These are phyloP conservation scores for Penicillium sp. DNA, from an alignment of 2,329 filamentous ascomycete genomes.

Conservation along the genomic window DNA sequence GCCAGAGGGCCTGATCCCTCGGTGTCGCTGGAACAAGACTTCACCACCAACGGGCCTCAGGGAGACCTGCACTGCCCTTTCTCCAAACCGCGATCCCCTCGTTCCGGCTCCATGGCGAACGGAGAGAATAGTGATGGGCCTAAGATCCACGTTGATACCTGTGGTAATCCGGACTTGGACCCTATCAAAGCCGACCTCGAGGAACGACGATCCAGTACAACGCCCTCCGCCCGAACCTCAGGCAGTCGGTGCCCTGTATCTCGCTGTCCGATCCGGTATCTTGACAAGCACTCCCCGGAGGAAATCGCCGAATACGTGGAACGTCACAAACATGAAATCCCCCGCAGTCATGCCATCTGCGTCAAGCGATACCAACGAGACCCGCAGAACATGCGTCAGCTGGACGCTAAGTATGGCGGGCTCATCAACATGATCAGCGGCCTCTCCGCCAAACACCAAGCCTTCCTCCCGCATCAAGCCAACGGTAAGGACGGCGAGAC, in stretches of 20 bases:
- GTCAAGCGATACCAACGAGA: conserved; percentile 87
- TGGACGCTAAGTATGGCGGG: conserved; percentile 93
- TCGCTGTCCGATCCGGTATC: conserved; percentile 89
- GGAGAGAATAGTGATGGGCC: conserved; percentile 46
- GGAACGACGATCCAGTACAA: conserved; percentile 50
- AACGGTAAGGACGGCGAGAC: conserved; percentile 34
- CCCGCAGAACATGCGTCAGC: conserved; percentile 79
- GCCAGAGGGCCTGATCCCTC: conserved; percentile 61
- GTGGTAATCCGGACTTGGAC: conserved; percentile 63
- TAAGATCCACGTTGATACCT: conserved; percentile 47
- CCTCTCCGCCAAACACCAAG: conserved; percentile 82
- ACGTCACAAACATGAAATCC: conserved; percentile 92
- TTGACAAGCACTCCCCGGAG: conserved; percentile 90
- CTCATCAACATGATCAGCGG: conserved; percentile 94
- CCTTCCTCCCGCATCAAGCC: conserved; percentile 68
- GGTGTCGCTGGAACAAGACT: conserved; percentile 80
- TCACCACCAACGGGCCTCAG: conserved; percentile 82
- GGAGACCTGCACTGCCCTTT: conserved; percentile 84
- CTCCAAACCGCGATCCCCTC: conserved; percentile 55
- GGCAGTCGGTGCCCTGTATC: conserved; percentile 67
- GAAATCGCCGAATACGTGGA: conserved; percentile 94
- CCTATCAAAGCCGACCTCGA: conserved; percentile 55
- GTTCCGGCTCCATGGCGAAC: conserved; percentile 28
- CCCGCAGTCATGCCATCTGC: conserved; percentile 90
- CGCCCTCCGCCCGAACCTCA: conserved; percentile 47